These are phyloP conservation scores for Eleusine coracana DNA, from an alignment of 176 grass and related monocot species.

Conservation along the genomic window DNA sequence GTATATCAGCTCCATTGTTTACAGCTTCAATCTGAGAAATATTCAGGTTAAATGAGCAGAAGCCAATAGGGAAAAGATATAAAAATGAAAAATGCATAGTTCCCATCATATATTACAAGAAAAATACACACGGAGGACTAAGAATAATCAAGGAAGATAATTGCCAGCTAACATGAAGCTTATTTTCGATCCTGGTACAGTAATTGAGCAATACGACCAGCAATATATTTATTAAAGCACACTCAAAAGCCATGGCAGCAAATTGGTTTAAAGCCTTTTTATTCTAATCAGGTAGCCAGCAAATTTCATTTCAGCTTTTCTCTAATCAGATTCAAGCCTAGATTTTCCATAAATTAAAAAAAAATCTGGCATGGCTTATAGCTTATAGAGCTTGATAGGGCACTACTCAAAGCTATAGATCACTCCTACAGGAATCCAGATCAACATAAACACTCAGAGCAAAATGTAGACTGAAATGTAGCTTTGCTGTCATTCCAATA, in stretches of 20 bases:
- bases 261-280: neutral
- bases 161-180: no score
- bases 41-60: slow-evolving; percentile 15
- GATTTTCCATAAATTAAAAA: neutral
- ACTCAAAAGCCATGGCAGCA: neutral
- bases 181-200: neutral
- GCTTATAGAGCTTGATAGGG: neutral
- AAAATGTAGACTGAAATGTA: neutral
- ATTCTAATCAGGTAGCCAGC: neutral
- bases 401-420: neutral
- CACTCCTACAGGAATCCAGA: neutral
- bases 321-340: neutral
- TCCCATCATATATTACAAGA: neutral
- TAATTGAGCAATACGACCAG: neutral
- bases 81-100: neutral
- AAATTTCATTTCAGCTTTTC: neutral
- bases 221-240: neutral
- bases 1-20: neutral
- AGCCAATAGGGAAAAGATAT: neutral
- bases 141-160: neutral
- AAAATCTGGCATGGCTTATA: neutral
- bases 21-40: slow-evolving; percentile 44
- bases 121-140: neutral
- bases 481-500: neutral
- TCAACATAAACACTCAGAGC: neutral